A percentile compares a stretch with the other conserved stretches of the same genome.
Conservation (phyloP, 2,329 filamentous ascomycete species). For the Gaeumannomyces sp. region DNA sequence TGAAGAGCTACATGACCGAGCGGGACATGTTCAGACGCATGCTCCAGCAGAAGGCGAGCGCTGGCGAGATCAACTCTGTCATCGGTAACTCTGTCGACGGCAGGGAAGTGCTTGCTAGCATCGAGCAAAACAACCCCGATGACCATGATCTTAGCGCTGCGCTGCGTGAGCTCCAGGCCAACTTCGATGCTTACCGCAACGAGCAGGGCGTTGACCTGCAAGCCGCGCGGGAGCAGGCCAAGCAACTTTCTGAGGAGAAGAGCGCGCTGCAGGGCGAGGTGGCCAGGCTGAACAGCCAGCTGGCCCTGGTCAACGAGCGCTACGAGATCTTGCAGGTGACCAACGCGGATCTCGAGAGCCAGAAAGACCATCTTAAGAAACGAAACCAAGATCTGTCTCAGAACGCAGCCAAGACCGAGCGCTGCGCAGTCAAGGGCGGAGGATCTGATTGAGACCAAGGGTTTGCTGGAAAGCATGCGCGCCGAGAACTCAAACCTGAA, state of each 20-base stretch:
- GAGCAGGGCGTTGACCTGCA: slow-evolving; percentile 77
- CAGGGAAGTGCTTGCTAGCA: slow-evolving; percentile 50
- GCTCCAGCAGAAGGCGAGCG: slow-evolving; percentile 63
- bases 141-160: slow-evolving; percentile 67
- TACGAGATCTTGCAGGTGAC: slow-evolving; percentile 88
- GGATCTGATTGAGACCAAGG: slow-evolving; percentile 81
- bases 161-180: slow-evolving; percentile 78
- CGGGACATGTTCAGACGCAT: slow-evolving; percentile 97
- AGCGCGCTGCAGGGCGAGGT: slow-evolving; percentile 75
- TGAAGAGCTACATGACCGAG: slow-evolving; percentile 91
- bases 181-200: slow-evolving; percentile 84
- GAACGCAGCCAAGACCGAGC: slow-evolving; percentile 85
- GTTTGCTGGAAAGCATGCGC: slow-evolving; percentile 76
- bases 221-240: slow-evolving; percentile 77
- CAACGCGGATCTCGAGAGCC: slow-evolving; percentile 72
- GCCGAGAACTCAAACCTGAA: slow-evolving; percentile 90
- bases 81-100: slow-evolving; percentile 67
- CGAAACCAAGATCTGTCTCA: slow-evolving; percentile 72
- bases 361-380: slow-evolving; percentile 83
- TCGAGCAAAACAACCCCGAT: slow-evolving; percentile 55
- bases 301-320: slow-evolving; percentile 74
- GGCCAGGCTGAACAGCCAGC: slow-evolving; percentile 71
- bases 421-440: slow-evolving; percentile 87
- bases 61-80: slow-evolving; percentile 58
- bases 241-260: slow-evolving; percentile 76